Evolutionary conservation across 352 stramenopile genomes (phyloP).

Genomic region (Phytophthora constricta): DNA sequence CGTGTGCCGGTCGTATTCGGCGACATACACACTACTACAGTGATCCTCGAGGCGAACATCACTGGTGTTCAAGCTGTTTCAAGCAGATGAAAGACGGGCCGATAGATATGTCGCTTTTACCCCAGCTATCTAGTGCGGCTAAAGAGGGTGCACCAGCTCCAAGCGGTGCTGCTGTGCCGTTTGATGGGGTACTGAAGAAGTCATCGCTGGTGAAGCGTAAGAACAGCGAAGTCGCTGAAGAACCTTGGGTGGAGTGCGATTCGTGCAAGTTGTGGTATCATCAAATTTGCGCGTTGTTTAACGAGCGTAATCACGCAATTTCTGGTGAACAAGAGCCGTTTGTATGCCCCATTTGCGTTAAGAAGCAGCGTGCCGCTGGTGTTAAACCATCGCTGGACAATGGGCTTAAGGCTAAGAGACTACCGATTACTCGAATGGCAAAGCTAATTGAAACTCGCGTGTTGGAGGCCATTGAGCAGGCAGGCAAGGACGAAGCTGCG

Average conservation of each 20-base stretch:
- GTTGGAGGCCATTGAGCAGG: conserved; percentile 74
- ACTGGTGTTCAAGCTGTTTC: conserved; percentile 90
- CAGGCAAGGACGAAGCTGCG: conserved; percentile 75
- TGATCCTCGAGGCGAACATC: conserved; percentile 80
- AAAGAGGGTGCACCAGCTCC: conserved; percentile 47
- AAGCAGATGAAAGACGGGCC: conserved; percentile 92
- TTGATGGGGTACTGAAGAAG: conserved; percentile 91
- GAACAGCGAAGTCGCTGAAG: conserved; percentile 98
- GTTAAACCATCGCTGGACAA: conserved; percentile 84
- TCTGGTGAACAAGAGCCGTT: conserved; percentile 89
- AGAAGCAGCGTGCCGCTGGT: conserved; percentile 78
- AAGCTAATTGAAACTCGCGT: conserved; percentile 86
- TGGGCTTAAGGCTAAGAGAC: conserved; percentile 75
- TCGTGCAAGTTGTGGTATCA: conserved; percentile 99
- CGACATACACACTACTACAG: conserved; percentile 90
- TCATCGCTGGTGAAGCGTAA: conserved; percentile 96
- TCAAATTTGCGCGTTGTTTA: conserved; percentile 99
- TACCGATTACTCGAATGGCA: conserved; percentile 87
- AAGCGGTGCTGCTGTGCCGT: conserved; percentile 30
- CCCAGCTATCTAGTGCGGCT: conserved; percentile 71
- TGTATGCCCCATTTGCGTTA: conserved; percentile 87
- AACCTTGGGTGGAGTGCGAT: conserved; percentile 99
- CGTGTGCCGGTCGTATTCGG: conserved; percentile 82
- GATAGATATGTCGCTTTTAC: conserved; percentile 91
- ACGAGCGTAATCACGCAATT: conserved; percentile 97